A percentile compares a stretch with the other conserved stretches of the same genome.
Conservation (phyloP, 2,329 filamentous ascomycete species). For the Hortaea werneckii region DNA sequence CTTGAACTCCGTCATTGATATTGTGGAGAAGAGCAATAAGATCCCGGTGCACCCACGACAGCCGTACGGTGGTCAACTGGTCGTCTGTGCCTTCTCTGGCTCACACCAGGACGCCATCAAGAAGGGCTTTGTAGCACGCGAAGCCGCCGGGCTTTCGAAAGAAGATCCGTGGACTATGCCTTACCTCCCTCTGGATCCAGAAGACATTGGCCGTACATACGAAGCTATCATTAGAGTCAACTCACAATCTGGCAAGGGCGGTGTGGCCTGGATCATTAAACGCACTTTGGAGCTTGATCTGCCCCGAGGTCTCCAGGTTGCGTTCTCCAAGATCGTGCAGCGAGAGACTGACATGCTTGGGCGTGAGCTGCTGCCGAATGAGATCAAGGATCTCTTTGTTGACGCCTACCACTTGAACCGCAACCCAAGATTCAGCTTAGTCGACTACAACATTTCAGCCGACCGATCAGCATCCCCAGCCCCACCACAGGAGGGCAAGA, state of each 20-base stretch:
- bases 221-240: conserved; percentile 97
- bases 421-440: conserved; percentile 73
- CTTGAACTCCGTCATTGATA: conserved; percentile 72
- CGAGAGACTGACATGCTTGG: conserved; percentile 66
- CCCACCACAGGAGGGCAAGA: conserved; percentile 46
- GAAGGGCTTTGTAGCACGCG: conserved; percentile 67
- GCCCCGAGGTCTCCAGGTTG: conserved; percentile 82
- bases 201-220: conserved; percentile 93
- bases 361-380: conserved; percentile 70
- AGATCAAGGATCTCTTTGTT: conserved; percentile 85
- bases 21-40: conserved; percentile 88
- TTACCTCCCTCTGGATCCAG: conserved; percentile 84
- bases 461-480: conserved; percentile 70
- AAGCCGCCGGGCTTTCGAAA: conserved; percentile 46
- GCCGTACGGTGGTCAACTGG: conserved; percentile 82
- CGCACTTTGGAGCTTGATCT: conserved; percentile 83
- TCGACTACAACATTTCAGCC: conserved; percentile 85
- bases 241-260: conserved; percentile 90
- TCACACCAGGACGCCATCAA: conserved; percentile 95
- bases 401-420: conserved; percentile 73
- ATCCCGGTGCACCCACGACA: conserved; percentile 84
- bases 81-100: conserved; percentile 86
- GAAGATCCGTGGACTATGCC: conserved; percentile 74
- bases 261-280: conserved; percentile 87
- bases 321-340: conserved; percentile 83